Conservation (phyloP, 371 early-diverging fungal genomes). For the Zychaea mexicana region DNA sequence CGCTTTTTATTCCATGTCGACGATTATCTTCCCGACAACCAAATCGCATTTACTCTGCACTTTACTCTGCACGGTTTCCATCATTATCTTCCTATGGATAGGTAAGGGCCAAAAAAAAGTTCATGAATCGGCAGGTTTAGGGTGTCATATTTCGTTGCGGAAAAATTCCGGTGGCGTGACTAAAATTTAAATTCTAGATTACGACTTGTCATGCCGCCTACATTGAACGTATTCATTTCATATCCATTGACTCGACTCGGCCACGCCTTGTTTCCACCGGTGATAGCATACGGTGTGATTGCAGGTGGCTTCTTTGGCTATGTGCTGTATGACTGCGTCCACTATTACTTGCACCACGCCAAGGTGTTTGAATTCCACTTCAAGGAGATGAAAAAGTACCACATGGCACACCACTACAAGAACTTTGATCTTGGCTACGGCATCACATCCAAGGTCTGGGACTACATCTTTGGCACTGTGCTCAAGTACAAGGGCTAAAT, state of each 20-base stretch:
- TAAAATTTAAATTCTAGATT: slow-evolving; percentile 40
- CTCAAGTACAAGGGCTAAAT: slow-evolving; percentile 9
- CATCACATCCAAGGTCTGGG: slow-evolving; percentile 90
- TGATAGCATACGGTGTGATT: slow-evolving; percentile 57
- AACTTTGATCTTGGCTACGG: slow-evolving; percentile 83
- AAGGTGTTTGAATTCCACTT: slow-evolving; percentile 67
- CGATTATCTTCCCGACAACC: slow-evolving; percentile 82
- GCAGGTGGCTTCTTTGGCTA: slow-evolving; percentile 80
- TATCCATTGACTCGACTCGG: slow-evolving; percentile 54
- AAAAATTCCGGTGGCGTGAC: neutral
- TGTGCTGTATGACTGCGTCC: slow-evolving; percentile 83
- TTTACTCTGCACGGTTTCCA: slow-evolving; percentile 95
- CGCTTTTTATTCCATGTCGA: slow-evolving; percentile 95
- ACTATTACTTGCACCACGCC: slow-evolving; percentile 93
- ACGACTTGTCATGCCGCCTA: slow-evolving; percentile 96
- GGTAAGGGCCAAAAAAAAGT: no score
- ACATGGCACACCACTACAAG: slow-evolving; percentile 92
- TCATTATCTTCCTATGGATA: slow-evolving; percentile 96
- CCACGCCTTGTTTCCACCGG: slow-evolving; percentile 56
- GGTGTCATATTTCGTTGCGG: no score
- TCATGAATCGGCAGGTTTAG: no score
- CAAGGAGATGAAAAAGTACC: slow-evolving; percentile 87
- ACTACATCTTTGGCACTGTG: slow-evolving; percentile 73
- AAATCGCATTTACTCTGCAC: slow-evolving; percentile 73
- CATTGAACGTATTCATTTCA: slow-evolving; percentile 67